Conservation (phyloP, 2,329 filamentous ascomycete species). For the Ophiostoma sp. region DNA sequence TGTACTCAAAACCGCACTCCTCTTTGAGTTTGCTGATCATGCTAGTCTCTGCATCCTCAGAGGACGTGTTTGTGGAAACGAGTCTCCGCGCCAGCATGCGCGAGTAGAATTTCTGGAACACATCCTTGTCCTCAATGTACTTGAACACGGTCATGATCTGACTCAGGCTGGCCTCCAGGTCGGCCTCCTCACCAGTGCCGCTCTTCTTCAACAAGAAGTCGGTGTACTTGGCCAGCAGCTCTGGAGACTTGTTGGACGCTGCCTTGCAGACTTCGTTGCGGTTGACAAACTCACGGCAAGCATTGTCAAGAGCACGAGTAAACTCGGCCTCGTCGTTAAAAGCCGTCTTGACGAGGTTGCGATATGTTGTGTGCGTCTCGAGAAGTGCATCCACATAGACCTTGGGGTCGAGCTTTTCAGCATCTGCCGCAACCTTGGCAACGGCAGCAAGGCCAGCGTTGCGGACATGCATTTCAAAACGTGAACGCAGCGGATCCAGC, state of each 20-base stretch:
- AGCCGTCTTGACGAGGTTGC: conserved; percentile 81
- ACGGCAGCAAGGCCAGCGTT: conserved; percentile 85
- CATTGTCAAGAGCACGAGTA: conserved; percentile 90
- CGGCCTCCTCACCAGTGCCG: conserved; percentile 86
- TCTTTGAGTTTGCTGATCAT: conserved; percentile 99
- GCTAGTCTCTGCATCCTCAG: conserved; percentile 86
- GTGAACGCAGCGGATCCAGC: conserved; percentile 76
- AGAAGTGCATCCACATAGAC: conserved; percentile 92
- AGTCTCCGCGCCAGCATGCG: conserved; percentile 91
- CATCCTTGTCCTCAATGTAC: conserved; percentile 99
- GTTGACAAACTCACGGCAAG: conserved; percentile 96
- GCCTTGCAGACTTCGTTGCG: conserved; percentile 93
- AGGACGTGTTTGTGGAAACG: conserved; percentile 90
- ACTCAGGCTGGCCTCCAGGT: conserved; percentile 79
- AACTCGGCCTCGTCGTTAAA: conserved; percentile 97
- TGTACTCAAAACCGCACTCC: conserved; percentile 97
- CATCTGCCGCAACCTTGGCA: conserved; percentile 81
- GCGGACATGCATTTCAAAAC: conserved; percentile 88
- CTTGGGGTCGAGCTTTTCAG: conserved; percentile 89
- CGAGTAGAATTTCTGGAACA: conserved; percentile 99
- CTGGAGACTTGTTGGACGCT: conserved; percentile 88
- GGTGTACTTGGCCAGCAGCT: conserved; percentile 90
- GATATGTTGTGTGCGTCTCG: conserved; percentile 90
- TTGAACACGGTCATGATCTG: conserved; percentile 99
- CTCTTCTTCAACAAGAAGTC: conserved; percentile 91